A percentile compares a stretch with the other conserved stretches of the same genome.
These are phyloP conservation scores for Inga oerstediana DNA, from an alignment of 306 rosid species.

Conservation along the genomic window DNA sequence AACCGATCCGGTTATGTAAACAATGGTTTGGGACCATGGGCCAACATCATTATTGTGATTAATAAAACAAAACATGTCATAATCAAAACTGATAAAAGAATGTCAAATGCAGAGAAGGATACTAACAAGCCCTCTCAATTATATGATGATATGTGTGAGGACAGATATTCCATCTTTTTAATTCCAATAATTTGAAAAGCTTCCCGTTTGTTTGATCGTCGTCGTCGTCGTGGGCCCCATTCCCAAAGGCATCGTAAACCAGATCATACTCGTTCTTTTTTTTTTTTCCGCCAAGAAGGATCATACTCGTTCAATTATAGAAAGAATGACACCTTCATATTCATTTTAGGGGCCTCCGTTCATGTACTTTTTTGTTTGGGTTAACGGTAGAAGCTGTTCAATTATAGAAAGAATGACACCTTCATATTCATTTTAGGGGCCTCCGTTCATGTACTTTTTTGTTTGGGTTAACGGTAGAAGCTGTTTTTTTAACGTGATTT, in stretches of 20 bases:
- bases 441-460: no score
- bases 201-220: no score
- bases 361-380: no score
- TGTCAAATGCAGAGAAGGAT: slow-evolving; percentile 32
- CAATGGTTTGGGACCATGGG: not conserved
- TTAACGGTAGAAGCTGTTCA: not conserved
- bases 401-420: not conserved
- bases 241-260: slow-evolving; percentile 3
- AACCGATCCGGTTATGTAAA: no score
- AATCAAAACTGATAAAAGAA: slow-evolving; percentile 17
- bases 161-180: slow-evolving; percentile 39
- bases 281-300: slow-evolving; percentile 12
- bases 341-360: no score
- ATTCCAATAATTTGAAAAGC: not conserved
- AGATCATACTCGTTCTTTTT: no score
- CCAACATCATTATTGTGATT: slow-evolving; percentile 21
- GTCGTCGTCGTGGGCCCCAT: not conserved
- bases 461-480: no score
- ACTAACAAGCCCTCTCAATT: not conserved
- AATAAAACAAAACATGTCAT: slow-evolving; percentile 32
- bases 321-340: not conserved
- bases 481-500: no score
- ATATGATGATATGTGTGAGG: not conserved
- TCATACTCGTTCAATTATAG: slow-evolving; percentile 27
- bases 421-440: no score